A percentile compares a stretch with the other conserved stretches of the same genome.
Evolutionary conservation across 169 alveolate species (phyloP).

Genomic region (Plasmodium yoelii): DNA sequence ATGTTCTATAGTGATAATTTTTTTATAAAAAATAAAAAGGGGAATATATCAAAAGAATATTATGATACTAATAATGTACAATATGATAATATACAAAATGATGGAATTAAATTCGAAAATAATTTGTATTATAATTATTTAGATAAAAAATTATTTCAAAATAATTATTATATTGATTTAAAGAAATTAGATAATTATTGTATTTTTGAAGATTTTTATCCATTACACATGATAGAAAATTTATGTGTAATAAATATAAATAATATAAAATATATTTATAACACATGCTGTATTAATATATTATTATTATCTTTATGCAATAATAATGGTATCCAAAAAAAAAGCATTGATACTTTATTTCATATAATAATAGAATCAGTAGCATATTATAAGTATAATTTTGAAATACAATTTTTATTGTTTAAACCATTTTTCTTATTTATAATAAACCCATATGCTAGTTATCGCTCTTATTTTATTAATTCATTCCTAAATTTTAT

Average conservation of each 20-base stretch:
- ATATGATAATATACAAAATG: not conserved
- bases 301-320: constrained; percentile 61
- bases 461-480: constrained; percentile 56
- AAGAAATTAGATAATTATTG: constrained; percentile 64
- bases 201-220: constrained; percentile 76
- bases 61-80: constrained; percentile 9
- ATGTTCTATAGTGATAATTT: constrained; percentile 24
- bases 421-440: constrained; percentile 73
- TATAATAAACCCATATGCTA: constrained; percentile 55
- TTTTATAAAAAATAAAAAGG: constrained; percentile 15
- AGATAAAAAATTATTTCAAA: not conserved
- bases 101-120: not conserved
- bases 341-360: constrained; percentile 66
- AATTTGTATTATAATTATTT: not conserved
- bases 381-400: constrained; percentile 41
- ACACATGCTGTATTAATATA: constrained; percentile 59
- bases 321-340: constrained; percentile 69
- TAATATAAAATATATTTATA: constrained; percentile 49
- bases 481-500: constrained; percentile 50
- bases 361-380: constrained; percentile 66
- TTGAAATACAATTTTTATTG: constrained; percentile 46
- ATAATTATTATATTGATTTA: constrained; percentile 33
- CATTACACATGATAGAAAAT: constrained; percentile 70
- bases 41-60: not conserved
- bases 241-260: constrained; percentile 64